A percentile compares a stretch with the other conserved stretches of the same genome.
These are phyloP conservation scores for Cryptococcus sp. DNA, from an alignment of 1,284 basidiomycete species.

Conservation along the genomic window DNA sequence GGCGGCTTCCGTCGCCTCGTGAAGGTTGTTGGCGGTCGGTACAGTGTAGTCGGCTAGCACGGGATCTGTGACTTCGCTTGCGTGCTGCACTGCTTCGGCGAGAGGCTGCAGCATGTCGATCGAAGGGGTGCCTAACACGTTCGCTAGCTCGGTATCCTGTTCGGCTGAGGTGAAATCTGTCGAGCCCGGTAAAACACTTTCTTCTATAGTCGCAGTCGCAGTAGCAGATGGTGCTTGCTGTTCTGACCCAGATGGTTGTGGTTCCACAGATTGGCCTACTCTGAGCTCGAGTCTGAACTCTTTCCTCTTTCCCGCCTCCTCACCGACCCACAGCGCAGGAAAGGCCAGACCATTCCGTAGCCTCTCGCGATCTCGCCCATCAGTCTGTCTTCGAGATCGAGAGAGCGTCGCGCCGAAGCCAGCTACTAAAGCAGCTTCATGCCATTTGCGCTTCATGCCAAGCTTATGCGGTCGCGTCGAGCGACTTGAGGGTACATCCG, in stretches of 20 bases:
- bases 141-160: constrained; percentile 6
- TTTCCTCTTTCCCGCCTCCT: constrained; percentile 38
- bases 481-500: background rate
- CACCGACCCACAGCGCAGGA: constrained; percentile 41
- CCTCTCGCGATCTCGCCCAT: constrained; percentile 24
- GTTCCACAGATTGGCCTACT: constrained; percentile 21
- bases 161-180: too few species aligned
- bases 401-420: constrained; percentile 42
- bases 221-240: background rate
- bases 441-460: constrained; percentile 19
- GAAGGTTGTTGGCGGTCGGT: background rate
- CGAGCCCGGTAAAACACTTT: background rate
- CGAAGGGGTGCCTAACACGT: constrained; percentile 13
- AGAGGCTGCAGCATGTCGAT: constrained; percentile 17
- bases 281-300: constrained; percentile 42
- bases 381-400: constrained; percentile 21
- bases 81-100: constrained; percentile 12
- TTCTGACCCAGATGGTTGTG: background rate
- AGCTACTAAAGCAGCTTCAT: constrained; percentile 30
- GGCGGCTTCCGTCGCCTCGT: background rate
- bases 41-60: constrained; percentile 9
- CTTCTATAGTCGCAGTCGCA: background rate
- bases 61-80: background rate
- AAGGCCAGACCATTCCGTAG: constrained; percentile 40
- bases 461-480: constrained; percentile 12